Percentiles rank a stretch among this genome's conserved stretches.
These are phyloP conservation scores for Fusarium redolens DNA, from an alignment of 2,329 filamentous ascomycete species.

Conservation along the genomic window DNA sequence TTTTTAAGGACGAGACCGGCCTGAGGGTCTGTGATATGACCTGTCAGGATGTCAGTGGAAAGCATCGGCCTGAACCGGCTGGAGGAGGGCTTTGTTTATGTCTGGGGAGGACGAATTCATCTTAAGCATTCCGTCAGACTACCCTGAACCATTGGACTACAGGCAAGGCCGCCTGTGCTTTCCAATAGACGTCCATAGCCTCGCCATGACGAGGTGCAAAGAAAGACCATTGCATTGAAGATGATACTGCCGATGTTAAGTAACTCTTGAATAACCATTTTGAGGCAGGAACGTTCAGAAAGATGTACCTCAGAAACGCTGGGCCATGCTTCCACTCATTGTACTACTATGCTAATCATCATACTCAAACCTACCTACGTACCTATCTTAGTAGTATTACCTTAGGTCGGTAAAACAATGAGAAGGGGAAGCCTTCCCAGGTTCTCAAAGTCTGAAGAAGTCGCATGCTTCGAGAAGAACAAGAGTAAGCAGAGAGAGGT, in stretches of 20 bases:
- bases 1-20: conserved; percentile 1
- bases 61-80: conserved; percentile 11
- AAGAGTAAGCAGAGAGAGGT: background rate
- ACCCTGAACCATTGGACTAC: background rate
- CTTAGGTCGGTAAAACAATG: too few species aligned
- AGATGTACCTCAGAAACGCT: background rate
- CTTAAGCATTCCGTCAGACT: background rate
- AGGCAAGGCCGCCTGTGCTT: background rate
- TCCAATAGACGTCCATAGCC: background rate
- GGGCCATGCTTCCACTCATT: background rate
- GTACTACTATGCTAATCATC: background rate
- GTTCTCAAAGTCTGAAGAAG: background rate
- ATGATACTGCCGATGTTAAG: background rate
- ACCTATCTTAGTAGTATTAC: too few species aligned
- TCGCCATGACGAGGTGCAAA: background rate
- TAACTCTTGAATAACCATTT: background rate
- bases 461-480: background rate
- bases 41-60: conserved; percentile 13
- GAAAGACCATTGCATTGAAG: background rate
- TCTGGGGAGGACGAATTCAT: background rate
- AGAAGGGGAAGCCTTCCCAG: background rate
- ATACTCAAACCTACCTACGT: background rate
- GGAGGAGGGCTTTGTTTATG: background rate
- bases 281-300: background rate
- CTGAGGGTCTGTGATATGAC: background rate